Evolutionary conservation across 2,329 filamentous ascomycete species (phyloP).

Genomic region (Colletotrichum shisoi): DNA sequence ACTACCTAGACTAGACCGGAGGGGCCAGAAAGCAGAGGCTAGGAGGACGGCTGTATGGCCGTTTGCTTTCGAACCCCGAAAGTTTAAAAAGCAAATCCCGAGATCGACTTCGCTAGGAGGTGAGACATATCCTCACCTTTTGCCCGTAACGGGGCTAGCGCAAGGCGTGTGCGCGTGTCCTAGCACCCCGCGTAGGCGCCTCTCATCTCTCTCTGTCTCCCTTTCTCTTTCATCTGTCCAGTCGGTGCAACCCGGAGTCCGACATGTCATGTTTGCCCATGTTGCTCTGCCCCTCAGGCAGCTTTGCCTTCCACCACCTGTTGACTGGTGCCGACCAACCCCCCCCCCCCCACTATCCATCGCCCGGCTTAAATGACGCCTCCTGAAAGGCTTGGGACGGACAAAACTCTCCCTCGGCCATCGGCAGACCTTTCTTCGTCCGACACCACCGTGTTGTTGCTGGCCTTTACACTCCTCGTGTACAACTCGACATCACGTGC

Average conservation of each 20-base stretch:
- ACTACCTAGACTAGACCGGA: background rate
- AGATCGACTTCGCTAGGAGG: conserved; percentile 5
- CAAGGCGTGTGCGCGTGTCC: background rate
- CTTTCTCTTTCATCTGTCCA: conserved; percentile 8
- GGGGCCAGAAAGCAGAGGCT: background rate
- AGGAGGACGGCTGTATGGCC: conserved; percentile 13
- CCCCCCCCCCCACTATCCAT: too few species aligned
- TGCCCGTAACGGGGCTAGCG: conserved; percentile 12
- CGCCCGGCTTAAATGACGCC: conserved; percentile 12
- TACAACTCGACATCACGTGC: conserved; percentile 58
- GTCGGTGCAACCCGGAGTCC: conserved; percentile 34
- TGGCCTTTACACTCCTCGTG: conserved; percentile 61
- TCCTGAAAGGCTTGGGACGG: conserved; percentile 12
- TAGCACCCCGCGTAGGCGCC: conserved; percentile 6
- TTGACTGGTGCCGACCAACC: conserved; percentile 9
- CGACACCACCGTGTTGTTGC: conserved; percentile 61
- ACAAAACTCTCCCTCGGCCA: conserved; percentile 10
- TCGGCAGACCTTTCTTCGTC: conserved; percentile 56
- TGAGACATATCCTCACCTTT: conserved; percentile 23
- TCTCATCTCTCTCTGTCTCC: background rate
- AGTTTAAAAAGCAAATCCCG: conserved; percentile 32
- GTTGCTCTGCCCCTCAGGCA: background rate
- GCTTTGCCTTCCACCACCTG: conserved; percentile 17
- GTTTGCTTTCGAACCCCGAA: conserved; percentile 30
- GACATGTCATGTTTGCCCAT: conserved; percentile 27